These are phyloP conservation scores for Russula earlei DNA, from an alignment of 768 basidiomycete genomes.

Conservation along the genomic window DNA sequence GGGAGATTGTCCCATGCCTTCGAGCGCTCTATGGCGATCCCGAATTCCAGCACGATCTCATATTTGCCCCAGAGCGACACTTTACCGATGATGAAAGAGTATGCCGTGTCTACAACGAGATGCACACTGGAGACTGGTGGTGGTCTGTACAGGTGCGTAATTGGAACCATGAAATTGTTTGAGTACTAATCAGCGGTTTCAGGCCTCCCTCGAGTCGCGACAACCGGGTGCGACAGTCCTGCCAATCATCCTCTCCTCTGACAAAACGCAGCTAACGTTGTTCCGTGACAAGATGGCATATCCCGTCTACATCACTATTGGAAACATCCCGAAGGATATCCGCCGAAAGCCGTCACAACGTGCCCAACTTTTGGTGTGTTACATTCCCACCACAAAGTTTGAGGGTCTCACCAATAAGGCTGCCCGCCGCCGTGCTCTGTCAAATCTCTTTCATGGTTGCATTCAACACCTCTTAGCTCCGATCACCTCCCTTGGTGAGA, in stretches of 20 bases:
- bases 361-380: not conserved
- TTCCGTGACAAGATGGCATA: conserved; percentile 15
- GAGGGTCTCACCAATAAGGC: conserved; percentile 11
- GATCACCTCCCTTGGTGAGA: not conserved
- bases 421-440: not conserved
- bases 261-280: not conserved
- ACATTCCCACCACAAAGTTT: not conserved
- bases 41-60: not conserved
- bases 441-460: conserved; percentile 15
- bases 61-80: not conserved
- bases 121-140: not conserved
- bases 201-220: not conserved
- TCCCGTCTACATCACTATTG: conserved; percentile 16
- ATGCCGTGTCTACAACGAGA: not conserved
- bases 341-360: not conserved
- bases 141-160: not conserved
- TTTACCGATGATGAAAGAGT: not conserved
- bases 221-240: not conserved
- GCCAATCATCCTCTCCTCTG: not conserved
- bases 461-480: not conserved
- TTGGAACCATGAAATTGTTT: not conserved
- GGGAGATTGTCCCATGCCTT: not conserved
- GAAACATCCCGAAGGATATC: conserved; percentile 17
- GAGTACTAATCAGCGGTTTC: not conserved
- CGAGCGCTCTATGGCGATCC: not conserved